Evolutionary conservation across 1,284 basidiomycete genomes (phyloP).

Genomic region (Irpex sp.): DNA sequence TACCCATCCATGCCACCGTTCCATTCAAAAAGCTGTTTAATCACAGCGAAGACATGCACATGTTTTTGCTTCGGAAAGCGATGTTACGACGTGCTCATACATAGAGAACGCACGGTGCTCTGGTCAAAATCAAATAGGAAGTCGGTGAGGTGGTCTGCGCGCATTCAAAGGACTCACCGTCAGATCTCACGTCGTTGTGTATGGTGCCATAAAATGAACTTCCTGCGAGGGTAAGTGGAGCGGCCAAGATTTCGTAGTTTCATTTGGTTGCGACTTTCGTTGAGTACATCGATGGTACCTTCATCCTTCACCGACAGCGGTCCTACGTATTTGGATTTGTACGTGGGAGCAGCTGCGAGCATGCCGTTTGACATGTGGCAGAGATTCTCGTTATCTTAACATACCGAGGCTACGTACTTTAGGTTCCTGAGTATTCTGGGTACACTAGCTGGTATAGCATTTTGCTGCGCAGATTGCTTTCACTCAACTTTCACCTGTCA

Average conservation of each 20-base stretch:
- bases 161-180: background rate
- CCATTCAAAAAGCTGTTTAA: background rate
- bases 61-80: background rate
- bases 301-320: no score
- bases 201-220: background rate
- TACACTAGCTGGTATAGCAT: no score
- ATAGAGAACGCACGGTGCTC: background rate
- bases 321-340: no score
- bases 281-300: background rate
- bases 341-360: no score
- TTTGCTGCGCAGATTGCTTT: no score
- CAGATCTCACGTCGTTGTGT: background rate
- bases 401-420: no score
- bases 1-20: background rate
- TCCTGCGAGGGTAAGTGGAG: background rate
- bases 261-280: background rate
- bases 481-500: no score
- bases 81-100: background rate
- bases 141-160: background rate
- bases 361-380: no score
- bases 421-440: no score
- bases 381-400: no score
- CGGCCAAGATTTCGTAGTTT: background rate
- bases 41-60: background rate
- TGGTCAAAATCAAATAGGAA: background rate